Evolutionary conservation across 306 rosid genomes (phyloP).

Genomic region (Erythrophleum fordii): DNA sequence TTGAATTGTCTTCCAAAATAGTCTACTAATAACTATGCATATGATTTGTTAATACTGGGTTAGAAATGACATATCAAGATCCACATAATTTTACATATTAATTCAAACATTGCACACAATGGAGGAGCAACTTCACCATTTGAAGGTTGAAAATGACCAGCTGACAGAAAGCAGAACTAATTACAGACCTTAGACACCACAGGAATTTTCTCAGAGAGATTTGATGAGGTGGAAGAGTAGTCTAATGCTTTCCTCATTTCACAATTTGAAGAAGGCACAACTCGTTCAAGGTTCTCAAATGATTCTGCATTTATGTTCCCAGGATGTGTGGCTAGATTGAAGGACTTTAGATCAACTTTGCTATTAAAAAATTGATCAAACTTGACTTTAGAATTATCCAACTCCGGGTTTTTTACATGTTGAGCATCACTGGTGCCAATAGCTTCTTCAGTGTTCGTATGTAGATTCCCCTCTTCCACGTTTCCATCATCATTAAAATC

Average conservation of each 20-base stretch:
- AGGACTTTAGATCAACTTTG: slow-evolving; percentile 36
- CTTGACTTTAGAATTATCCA: slow-evolving; percentile 45
- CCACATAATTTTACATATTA: neutral
- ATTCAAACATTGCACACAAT: slow-evolving; percentile 16
- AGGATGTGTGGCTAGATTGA: slow-evolving; percentile 36
- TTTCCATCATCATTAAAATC: slow-evolving; percentile 31
- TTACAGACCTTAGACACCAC: slow-evolving; percentile 63
- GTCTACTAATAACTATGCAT: slow-evolving; percentile 25
- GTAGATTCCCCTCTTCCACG: slow-evolving; percentile 29
- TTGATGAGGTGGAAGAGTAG: slow-evolving; percentile 43
- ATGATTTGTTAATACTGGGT: neutral
- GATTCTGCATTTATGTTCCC: slow-evolving; percentile 44
- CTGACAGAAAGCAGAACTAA: slow-evolving; percentile 22
- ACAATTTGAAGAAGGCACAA: slow-evolving; percentile 33
- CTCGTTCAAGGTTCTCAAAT: slow-evolving; percentile 45
- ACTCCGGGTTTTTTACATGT: slow-evolving; percentile 31
- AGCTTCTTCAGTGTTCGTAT: slow-evolving; percentile 36
- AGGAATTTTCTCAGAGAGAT: slow-evolving; percentile 41
- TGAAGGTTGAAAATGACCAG: slow-evolving; percentile 22
- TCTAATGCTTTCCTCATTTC: slow-evolving; percentile 43
- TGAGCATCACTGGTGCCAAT: slow-evolving; percentile 36
- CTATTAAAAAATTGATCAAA: slow-evolving; percentile 38
- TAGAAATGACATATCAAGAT: slow-evolving; percentile 21
- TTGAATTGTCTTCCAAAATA: slow-evolving; percentile 16
- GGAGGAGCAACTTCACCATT: slow-evolving; percentile 5